Evolutionary conservation across 257 asterid genomes (phyloP).

Genomic region (Fraxinus pennsylvanica): DNA sequence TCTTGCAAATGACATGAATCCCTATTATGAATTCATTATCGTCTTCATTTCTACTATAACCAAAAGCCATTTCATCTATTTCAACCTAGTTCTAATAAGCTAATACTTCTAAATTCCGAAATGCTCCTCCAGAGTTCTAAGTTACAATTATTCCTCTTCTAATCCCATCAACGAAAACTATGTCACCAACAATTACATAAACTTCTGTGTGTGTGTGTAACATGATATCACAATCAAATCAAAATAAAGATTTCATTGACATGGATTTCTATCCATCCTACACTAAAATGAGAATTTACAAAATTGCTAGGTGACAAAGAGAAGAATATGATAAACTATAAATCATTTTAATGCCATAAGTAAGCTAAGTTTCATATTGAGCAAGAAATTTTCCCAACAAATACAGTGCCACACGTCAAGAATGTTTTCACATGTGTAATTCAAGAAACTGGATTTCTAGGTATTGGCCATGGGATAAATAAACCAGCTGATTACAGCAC

Average conservation of each 20-base stretch:
- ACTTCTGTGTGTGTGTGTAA: background rate
- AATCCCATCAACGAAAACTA: background rate
- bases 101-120: background rate
- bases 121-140: background rate
- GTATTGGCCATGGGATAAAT: background rate
- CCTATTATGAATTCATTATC: background rate
- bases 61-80: background rate
- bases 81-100: background rate
- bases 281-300: background rate
- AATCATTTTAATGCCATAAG: background rate
- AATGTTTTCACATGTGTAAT: slow-evolving; percentile 3
- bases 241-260: background rate
- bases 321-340: too few species aligned
- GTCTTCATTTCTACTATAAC: background rate
- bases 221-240: background rate
- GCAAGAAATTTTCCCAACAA: background rate
- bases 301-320: background rate
- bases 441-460: background rate
- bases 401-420: background rate
- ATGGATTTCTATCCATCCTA: background rate
- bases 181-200: background rate
- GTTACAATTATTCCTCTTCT: background rate
- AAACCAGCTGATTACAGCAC: background rate
- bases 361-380: background rate
- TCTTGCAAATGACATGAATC: background rate